A percentile compares a stretch with the other conserved stretches of the same genome.
Evolutionary conservation across 768 basidiomycete species (phyloP).

Genomic region (Podaxis sp.): DNA sequence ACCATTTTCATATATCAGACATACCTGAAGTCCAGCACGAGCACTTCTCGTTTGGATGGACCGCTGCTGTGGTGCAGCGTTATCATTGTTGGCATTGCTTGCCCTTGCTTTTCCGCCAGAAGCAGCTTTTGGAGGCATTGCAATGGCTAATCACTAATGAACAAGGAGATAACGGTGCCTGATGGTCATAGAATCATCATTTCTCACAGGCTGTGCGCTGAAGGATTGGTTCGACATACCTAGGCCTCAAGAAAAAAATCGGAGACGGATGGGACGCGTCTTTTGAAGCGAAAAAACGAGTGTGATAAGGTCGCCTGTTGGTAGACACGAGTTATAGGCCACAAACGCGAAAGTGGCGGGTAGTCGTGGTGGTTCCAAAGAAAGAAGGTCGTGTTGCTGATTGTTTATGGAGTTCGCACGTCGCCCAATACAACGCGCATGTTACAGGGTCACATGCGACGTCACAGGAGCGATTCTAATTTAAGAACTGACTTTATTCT

Average conservation of each 20-base stretch:
- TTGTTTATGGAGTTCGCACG: slow-evolving; percentile 34
- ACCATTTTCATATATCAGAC: slow-evolving; percentile 14
- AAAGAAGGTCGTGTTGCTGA: slow-evolving; percentile 33
- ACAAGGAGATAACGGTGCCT: slow-evolving; percentile 5
- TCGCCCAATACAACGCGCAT: slow-evolving; percentile 12
- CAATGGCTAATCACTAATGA: background rate
- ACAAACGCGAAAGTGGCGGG: slow-evolving; percentile 33
- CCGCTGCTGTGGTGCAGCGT: slow-evolving; percentile 45
- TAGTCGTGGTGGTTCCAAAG: slow-evolving; percentile 45
- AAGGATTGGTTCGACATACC: slow-evolving; percentile 1
- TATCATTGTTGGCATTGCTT: slow-evolving; percentile 5
- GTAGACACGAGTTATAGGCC: slow-evolving; percentile 13
- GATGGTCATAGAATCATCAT: background rate
- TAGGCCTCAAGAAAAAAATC: slow-evolving; percentile 5
- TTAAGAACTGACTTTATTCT: background rate
- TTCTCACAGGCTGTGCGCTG: background rate
- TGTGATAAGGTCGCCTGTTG: slow-evolving; percentile 4
- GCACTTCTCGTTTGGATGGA: slow-evolving; percentile 71
- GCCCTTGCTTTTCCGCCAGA: slow-evolving; percentile 16
- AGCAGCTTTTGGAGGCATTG: slow-evolving; percentile 16
- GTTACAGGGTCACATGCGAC: slow-evolving; percentile 14
- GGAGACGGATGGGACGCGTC: background rate
- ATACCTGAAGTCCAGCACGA: slow-evolving; percentile 86
- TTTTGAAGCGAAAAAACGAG: background rate
- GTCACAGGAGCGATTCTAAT: slow-evolving; percentile 1